Base-by-base conservation (phyloP, 2,329 filamentous ascomycete genomes). In the Fusarium buxicola region DNA sequence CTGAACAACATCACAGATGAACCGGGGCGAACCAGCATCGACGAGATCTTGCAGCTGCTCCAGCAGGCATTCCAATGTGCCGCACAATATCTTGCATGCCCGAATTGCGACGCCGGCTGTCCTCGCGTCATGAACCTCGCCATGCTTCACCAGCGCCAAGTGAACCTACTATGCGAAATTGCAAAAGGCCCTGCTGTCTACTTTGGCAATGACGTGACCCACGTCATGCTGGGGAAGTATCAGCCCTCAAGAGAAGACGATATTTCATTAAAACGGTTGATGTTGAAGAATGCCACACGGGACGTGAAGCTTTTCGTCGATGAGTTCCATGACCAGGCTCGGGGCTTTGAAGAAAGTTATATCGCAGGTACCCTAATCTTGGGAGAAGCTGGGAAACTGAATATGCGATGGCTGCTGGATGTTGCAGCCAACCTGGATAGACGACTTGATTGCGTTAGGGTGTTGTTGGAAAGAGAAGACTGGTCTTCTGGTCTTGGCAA, bases 111-210 rank as follows among this genome's bases (percentile, higher is more conserved):
- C 10, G 48, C 56, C 0, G 56, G 53, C 1, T 59, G 56, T 8
- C 39, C 48, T 15, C 30, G 56, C 3, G 15, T 58, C 2, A 51
- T 59, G 11, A 45, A 59, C 5, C 53, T 59, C 3, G 53, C 55
- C 5, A 39, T 59, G 25, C 56, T 59, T 11, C 56, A 59, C 13
- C 45, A 59, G 6, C 45, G 56, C 0, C 56, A 59, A 25, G 45
- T 46, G 2, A 41, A 9, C 1, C 45, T 59, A 7, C 18, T 59
- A 7, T 41, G 40, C 2, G 54, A 59, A 13, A 15, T 59, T n/a
- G 39, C 46, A 1, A 57, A 53, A 6, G 25, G 10, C 0, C 54
- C 56, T 0, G 18, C 12, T 13, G 6, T 12, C 3, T 18, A 58
- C 18, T 46, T 58, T 8, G 4, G 3, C 1, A 10, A 24, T 2